Evolutionary conservation across 352 stramenopile genomes (phyloP).

Genomic region (Globisporangium alternatum): DNA sequence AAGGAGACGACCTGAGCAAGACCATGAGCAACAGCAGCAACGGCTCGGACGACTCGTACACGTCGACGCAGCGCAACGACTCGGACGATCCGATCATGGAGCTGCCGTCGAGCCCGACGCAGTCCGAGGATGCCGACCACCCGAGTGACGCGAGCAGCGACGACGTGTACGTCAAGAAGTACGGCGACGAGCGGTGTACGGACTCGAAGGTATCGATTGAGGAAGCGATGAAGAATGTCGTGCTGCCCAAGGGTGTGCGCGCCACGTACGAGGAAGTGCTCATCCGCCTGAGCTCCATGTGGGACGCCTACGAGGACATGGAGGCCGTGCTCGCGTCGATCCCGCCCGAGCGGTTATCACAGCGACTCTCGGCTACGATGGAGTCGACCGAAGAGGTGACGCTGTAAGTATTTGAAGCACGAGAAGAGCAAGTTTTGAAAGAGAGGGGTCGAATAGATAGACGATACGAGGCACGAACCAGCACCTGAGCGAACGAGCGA

Average conservation of each 20-base stretch:
- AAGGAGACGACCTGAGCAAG: slow-evolving; percentile 6
- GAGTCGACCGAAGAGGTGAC: slow-evolving; percentile 21
- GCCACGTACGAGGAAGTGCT: slow-evolving; percentile 77
- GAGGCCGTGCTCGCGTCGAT: slow-evolving; percentile 52
- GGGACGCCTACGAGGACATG: slow-evolving; percentile 61
- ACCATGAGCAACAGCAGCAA: slow-evolving; percentile 17
- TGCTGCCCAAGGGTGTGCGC: slow-evolving; percentile 45
- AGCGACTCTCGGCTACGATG: slow-evolving; percentile 33
- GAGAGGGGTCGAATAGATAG: neutral
- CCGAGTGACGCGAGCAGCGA: slow-evolving; percentile 17
- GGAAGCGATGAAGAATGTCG: slow-evolving; percentile 79
- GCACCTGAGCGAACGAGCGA: too few relatives aligned
- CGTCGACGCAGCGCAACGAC: slow-evolving; percentile 52
- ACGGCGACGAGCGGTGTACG: slow-evolving; percentile 60
- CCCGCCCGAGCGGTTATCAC: slow-evolving; percentile 41
- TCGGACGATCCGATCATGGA: slow-evolving; percentile 38
- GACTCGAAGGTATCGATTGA: slow-evolving; percentile 65
- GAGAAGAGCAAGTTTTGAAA: neutral
- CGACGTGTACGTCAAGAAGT: slow-evolving; percentile 43
- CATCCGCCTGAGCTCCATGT: slow-evolving; percentile 75
- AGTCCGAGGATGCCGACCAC: slow-evolving; percentile 31
- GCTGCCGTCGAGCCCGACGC: slow-evolving; percentile 34
- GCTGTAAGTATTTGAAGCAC: slow-evolving; percentile 12
- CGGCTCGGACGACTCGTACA: slow-evolving; percentile 50
- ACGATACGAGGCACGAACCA: neutral